phyloP scores from a whole-genome alignment of 768 basidiomycete species.

The Chalciporus sphaerocephalus region DNA sequence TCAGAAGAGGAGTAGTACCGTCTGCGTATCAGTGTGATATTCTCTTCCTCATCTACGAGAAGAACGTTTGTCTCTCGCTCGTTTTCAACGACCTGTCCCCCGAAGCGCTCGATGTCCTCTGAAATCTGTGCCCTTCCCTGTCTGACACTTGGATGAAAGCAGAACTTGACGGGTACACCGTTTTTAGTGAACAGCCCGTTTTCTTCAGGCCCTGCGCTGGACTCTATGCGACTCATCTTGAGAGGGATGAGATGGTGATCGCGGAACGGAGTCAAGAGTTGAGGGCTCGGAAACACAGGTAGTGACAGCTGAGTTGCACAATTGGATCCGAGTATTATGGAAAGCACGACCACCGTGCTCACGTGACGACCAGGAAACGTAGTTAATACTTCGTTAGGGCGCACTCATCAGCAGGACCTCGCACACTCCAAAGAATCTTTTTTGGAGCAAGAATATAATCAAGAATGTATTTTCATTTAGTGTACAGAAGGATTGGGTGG shows the following conservation, averaged over 20 bases:
- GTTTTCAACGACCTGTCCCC: slow-evolving; percentile 14
- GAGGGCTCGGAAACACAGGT: no score
- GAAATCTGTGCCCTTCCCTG: slow-evolving; percentile 17
- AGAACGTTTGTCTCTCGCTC: slow-evolving; percentile 24
- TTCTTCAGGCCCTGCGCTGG: not conserved
- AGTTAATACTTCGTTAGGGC: no score
- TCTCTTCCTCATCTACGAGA: slow-evolving; percentile 27
- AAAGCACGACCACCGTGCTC: no score
- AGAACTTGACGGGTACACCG: slow-evolving; percentile 22
- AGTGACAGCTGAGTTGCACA: not conserved
- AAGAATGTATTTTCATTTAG: no score
- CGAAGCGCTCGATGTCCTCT: slow-evolving; percentile 21
- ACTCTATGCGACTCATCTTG: slow-evolving; percentile 1
- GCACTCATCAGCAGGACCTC: slow-evolving; percentile 16
- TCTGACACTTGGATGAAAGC: slow-evolving; percentile 25
- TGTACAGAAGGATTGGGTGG: no score
- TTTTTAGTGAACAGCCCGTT: slow-evolving; percentile 22
- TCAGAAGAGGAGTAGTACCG: slow-evolving; percentile 23
- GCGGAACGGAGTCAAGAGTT: not conserved
- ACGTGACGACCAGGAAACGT: no score
- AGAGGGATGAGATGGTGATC: not conserved
- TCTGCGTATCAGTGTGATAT: slow-evolving; percentile 23
- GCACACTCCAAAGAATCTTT: no score
- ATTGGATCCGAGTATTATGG: no score
- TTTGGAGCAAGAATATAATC: no score